phyloP scores from a whole-genome alignment of 345 rosid species.

The Melastoma malabathricum region DNA sequence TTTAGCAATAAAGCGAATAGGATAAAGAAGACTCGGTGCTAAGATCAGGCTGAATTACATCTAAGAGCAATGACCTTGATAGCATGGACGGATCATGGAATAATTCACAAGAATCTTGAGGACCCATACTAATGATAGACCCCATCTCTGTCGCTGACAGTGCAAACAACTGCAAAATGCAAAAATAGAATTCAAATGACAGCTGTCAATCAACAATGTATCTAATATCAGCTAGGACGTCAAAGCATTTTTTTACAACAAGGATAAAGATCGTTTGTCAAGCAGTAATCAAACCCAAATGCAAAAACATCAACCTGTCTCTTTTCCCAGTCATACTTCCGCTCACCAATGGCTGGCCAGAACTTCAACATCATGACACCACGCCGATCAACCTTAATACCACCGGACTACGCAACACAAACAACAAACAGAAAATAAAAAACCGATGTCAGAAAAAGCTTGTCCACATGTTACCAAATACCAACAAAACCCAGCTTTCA shows the following conservation, averaged over 20 bases:
- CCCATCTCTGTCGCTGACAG: conserved; percentile 85
- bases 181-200: conserved; percentile 6
- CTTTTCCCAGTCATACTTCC: conserved; percentile 75
- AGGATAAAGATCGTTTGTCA: not conserved
- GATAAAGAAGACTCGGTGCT: not conserved
- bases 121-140: conserved; percentile 65
- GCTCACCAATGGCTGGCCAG: conserved; percentile 71
- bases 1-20: not conserved
- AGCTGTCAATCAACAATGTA: no score
- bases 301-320: conserved; percentile 42
- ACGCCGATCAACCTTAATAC: conserved; percentile 43
- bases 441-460: not conserved
- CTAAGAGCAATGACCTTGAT: conserved; percentile 37
- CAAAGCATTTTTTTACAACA: not conserved
- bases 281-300: not conserved
- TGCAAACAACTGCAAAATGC: conserved; percentile 53
- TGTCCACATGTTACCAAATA: not conserved
- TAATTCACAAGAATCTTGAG: conserved; percentile 59
- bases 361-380: conserved; percentile 71
- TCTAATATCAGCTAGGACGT: not conserved
- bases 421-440: not conserved
- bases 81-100: conserved; percentile 87
- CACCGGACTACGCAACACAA: conserved; percentile 34
- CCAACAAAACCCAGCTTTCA: not conserved
- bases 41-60: conserved; percentile 2